A percentile compares a stretch with the other conserved stretches of the same genome.
Evolutionary conservation across 495 filamentous ascomycete species (phyloP).

Genomic region (Cudoniella acicularis): DNA sequence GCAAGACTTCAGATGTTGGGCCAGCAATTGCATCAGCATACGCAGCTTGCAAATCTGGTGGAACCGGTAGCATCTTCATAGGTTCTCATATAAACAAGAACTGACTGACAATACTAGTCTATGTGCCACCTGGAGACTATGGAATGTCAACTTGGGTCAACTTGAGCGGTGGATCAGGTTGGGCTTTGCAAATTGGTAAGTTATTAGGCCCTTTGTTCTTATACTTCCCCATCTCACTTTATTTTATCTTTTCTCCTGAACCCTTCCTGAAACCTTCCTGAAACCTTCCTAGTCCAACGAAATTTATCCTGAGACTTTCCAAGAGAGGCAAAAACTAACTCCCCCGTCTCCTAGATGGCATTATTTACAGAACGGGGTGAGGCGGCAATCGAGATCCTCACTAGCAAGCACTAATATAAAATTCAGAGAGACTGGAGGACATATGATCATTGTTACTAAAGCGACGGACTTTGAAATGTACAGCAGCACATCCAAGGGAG

Average conservation of each 20-base stretch:
- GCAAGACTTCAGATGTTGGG: slow-evolving; percentile 44
- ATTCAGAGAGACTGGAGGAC: slow-evolving; percentile 39
- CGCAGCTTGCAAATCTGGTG: slow-evolving; percentile 36
- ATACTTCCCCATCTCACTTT: too few species aligned
- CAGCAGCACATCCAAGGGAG: slow-evolving; percentile 42
- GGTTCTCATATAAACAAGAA: not conserved
- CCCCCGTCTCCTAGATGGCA: too few species aligned
- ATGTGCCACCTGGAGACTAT: slow-evolving; percentile 42
- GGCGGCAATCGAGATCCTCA: not conserved
- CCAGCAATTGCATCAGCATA: slow-evolving; percentile 44
- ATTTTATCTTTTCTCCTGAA: too few species aligned
- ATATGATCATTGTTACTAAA: slow-evolving; percentile 48
- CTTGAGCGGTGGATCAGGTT: slow-evolving; percentile 31
- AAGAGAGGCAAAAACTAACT: too few species aligned
- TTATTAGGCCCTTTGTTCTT: too few species aligned
- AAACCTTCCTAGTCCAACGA: too few species aligned
- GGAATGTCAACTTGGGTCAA: slow-evolving; percentile 24
- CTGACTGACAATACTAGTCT: slow-evolving; percentile 27
- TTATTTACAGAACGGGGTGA: slow-evolving; percentile 29
- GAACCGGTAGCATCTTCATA: slow-evolving; percentile 14
- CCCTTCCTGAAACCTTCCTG: too few species aligned
- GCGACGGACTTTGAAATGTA: slow-evolving; percentile 47
- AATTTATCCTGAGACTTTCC: too few species aligned
- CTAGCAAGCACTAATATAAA: not conserved
- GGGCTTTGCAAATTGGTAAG: slow-evolving; percentile 43